Evolutionary conservation across 2,329 filamentous ascomycete species (phyloP).

Genomic region (Ustilaginoidea virens): DNA sequence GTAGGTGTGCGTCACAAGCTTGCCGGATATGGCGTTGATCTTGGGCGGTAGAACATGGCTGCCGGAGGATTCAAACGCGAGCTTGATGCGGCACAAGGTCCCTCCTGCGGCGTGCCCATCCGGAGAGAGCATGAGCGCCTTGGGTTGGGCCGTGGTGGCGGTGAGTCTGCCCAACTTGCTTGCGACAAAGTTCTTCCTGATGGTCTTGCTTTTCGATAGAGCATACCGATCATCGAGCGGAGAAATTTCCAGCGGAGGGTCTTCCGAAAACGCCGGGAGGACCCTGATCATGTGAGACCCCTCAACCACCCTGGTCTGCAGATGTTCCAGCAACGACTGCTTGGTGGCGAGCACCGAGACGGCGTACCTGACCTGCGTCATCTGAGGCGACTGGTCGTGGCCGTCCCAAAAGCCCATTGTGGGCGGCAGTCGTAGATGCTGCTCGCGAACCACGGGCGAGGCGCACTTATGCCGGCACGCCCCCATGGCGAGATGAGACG

Average conservation of each 20-base stretch:
- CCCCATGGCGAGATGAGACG: constrained; percentile 1
- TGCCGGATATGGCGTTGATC: neutral
- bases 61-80: neutral
- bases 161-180: constrained; percentile 1
- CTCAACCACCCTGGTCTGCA: neutral
- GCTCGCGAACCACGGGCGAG: constrained; percentile 1
- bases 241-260: neutral
- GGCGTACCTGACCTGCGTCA: constrained; percentile 1
- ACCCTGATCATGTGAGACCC: constrained; percentile 1
- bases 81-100: neutral
- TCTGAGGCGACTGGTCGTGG: constrained; percentile 1
- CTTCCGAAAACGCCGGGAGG: constrained; percentile 1
- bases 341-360: constrained; percentile 1
- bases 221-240: neutral
- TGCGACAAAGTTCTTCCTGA: constrained; percentile 1
- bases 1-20: neutral
- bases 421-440: constrained; percentile 1
- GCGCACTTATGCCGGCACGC: constrained; percentile 1
- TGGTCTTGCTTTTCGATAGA: neutral
- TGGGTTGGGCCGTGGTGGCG: neutral
- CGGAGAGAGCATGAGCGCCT: constrained; percentile 1
- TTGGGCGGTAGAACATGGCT: neutral
- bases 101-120: neutral
- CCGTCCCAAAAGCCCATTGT: constrained; percentile 1
- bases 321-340: neutral